These are phyloP conservation scores for Dalbergia cochinchinensis DNA, from an alignment of 306 rosid species.

Conservation along the genomic window DNA sequence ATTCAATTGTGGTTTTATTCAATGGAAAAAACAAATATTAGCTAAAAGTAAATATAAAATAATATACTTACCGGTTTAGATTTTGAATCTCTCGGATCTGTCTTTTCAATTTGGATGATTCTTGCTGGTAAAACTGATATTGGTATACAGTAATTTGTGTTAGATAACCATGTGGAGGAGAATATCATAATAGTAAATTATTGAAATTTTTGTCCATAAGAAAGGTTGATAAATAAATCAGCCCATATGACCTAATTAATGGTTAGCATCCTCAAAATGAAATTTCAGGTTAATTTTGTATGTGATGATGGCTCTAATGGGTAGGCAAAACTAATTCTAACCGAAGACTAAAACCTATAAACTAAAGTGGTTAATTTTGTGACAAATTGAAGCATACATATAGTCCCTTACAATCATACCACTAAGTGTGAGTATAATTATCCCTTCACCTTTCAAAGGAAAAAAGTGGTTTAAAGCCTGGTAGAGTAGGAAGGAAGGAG, in stretches of 20 bases:
- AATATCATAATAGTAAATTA: neutral
- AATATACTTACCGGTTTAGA: conserved; percentile 67
- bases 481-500: too few relatives aligned
- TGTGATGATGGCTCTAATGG: neutral
- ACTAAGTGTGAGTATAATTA: too few relatives aligned
- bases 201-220: neutral
- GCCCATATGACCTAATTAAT: too few relatives aligned
- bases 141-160: conserved; percentile 2
- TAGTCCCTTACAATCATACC: neutral
- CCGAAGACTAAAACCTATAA: too few relatives aligned
- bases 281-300: neutral
- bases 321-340: neutral
- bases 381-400: neutral
- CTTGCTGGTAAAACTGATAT: conserved; percentile 92
- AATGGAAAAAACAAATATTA: neutral
- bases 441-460: too few relatives aligned
- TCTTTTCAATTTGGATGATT: conserved; percentile 81
- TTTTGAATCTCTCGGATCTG: conserved; percentile 90
- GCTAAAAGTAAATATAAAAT: neutral
- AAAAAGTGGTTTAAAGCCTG: too few relatives aligned
- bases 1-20: neutral
- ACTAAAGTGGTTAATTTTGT: too few relatives aligned
- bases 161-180: neutral
- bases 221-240: neutral
- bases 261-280: neutral